A percentile compares a stretch with the other conserved stretches of the same genome.
Conservation (phyloP, 768 basidiomycete species). For the Lactarius evosmus region DNA sequence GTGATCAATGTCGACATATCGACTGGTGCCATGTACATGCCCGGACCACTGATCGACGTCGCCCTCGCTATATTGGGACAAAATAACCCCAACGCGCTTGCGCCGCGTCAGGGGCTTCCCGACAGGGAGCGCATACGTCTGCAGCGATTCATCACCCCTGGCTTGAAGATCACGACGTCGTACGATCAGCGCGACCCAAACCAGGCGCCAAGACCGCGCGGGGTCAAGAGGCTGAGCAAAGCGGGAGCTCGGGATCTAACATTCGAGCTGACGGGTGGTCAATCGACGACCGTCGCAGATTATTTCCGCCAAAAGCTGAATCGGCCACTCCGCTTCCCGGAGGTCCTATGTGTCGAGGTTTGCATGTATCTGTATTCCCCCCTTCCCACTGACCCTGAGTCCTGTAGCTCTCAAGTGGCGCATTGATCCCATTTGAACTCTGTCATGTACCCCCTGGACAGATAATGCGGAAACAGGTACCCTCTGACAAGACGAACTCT, state of each 20-base stretch:
- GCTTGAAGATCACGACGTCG: conserved; percentile 48
- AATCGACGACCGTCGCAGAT: conserved; percentile 52
- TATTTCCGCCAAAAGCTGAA: conserved; percentile 59
- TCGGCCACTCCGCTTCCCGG: conserved; percentile 53
- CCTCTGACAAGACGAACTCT: conserved; percentile 58
- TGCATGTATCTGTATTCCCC: conserved; percentile 25
- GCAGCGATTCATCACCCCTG: conserved; percentile 55
- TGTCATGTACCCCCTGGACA: conserved; percentile 64
- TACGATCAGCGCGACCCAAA: conserved; percentile 27
- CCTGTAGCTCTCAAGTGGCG: conserved; percentile 54
- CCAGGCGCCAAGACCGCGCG: conserved; percentile 42
- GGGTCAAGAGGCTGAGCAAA: conserved; percentile 56
- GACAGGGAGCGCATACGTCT: conserved; percentile 53
- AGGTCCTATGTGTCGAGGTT: conserved; percentile 68
- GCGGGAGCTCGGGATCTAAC: conserved; percentile 51
- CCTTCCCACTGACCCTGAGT: not conserved
- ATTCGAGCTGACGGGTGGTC: conserved; percentile 59
- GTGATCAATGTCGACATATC: conserved; percentile 77
- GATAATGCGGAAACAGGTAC: conserved; percentile 68
- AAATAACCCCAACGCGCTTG: conserved; percentile 36
- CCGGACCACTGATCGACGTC: conserved; percentile 55
- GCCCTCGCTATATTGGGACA: conserved; percentile 54
- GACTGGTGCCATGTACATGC: conserved; percentile 71
- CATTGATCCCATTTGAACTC: conserved; percentile 63
- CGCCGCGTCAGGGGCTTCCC: conserved; percentile 42